phyloP scores from a whole-genome alignment of 495 filamentous ascomycete genomes.

The Aspergillus sparsus region DNA sequence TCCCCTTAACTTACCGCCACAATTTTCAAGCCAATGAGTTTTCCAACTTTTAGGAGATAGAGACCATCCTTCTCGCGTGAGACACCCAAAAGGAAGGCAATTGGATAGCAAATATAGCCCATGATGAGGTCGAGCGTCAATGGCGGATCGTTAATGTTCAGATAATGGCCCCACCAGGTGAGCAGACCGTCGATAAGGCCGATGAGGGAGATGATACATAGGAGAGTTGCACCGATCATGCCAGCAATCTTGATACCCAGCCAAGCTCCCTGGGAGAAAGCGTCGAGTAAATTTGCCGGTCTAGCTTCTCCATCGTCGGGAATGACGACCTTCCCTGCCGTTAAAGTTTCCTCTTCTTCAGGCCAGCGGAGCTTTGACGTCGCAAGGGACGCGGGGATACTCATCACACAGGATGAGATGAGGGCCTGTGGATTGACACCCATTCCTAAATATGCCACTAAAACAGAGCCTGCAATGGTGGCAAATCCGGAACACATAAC shows the following conservation, averaged over 20 bases:
- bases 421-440: conserved; percentile 81
- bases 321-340: conserved; percentile 75
- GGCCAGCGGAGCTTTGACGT: conserved; percentile 86
- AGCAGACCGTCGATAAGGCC: conserved; percentile 75
- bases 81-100: conserved; percentile 86
- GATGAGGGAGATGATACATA: conserved; percentile 84
- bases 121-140: conserved; percentile 77
- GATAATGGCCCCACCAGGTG: conserved; percentile 85
- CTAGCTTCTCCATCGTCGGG: conserved; percentile 67
- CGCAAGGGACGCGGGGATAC: conserved; percentile 83
- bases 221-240: conserved; percentile 75
- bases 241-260: conserved; percentile 84
- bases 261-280: conserved; percentile 86
- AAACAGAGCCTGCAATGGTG: conserved; percentile 69
- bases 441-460: conserved; percentile 78
- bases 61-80: conserved; percentile 59
- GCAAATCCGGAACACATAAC: conserved; percentile 81
- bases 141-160: conserved; percentile 66
- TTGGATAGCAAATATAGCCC: conserved; percentile 80
- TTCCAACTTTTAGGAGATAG: conserved; percentile 64
- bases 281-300: conserved; percentile 77
- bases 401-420: conserved; percentile 89
- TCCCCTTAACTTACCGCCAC: conserved; percentile 54
- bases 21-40: conserved; percentile 81
- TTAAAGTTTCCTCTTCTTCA: conserved; percentile 81